Base-by-base conservation (phyloP, 2,329 filamentous ascomycete genomes). In the Colletotrichum abscissum region DNA sequence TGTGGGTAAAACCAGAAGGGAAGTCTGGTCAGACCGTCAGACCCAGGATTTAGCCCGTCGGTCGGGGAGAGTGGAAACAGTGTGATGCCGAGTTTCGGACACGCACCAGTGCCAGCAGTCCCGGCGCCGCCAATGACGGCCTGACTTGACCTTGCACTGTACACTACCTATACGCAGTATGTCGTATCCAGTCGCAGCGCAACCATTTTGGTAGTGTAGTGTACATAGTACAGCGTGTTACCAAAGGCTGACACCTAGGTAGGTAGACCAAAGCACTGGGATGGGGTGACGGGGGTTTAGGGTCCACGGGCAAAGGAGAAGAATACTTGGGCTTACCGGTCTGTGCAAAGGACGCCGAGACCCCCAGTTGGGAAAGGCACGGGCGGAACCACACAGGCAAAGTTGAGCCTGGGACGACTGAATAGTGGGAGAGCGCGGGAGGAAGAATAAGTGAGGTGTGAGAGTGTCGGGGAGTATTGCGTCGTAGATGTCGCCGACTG, bases 1-100 rank as follows among this genome's bases (percentile, higher is more conserved):
- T 28, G 68, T 49, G 42, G 42, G 42, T 49, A 49, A 49, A 49
- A 22, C 42, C 42, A 49, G 19, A n/a, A 49, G 16, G 42, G 7
- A n/a, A 9, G 42, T n/a, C 42, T 49, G 42, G 42, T 49, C 42
- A 49, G 42, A n/a, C 42, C 42, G 42, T 49, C 19, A n/a, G 38
- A 42, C 38, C 38, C 38, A 42, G 38, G 14, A 42, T 42, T 42
- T 42, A 42, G 42, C 42, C 42, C 42, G 42, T 49, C 19, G 28
- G 38, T 35, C 35, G 65, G 46, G 35, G 30, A 52, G 46, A 54
- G 55, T 22, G 62, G 54, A 58, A 42, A 62, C n/a, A 22, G n/a
- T 52, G 38, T 42, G 35, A 63, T 64, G 59, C 70, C 67, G 70
- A 73, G 67, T 69, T 70, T 73, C 70, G 66, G 55, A 70, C 58